These are phyloP conservation scores for Puccinia novopanici DNA, from an alignment of 1,284 basidiomycete genomes.

Conservation along the genomic window DNA sequence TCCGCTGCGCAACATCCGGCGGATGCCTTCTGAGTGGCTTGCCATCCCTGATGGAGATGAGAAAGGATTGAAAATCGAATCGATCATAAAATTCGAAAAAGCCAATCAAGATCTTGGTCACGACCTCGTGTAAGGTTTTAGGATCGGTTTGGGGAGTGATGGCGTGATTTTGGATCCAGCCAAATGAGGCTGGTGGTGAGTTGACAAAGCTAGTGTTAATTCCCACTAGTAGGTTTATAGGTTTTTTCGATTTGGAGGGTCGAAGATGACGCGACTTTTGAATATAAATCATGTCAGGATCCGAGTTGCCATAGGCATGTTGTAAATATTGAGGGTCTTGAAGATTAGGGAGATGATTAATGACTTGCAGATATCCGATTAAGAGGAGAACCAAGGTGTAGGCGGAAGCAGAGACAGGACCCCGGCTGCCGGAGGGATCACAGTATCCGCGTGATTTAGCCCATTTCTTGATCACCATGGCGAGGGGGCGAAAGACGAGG, in stretches of 20 bases:
- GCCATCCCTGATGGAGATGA: constrained; percentile 30
- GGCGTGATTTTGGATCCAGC: background rate
- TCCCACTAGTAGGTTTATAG: background rate
- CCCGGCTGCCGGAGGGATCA: constrained; percentile 33
- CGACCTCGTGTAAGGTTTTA: background rate
- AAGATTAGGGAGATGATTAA: constrained; percentile 39
- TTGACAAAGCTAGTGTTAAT: constrained; percentile 22
- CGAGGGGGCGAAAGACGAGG: constrained; percentile 22
- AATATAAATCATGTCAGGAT: background rate
- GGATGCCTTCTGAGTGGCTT: background rate
- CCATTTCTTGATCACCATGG: constrained; percentile 33
- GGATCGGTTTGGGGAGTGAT: too few species aligned
- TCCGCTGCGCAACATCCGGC: background rate
- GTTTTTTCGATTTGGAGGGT: background rate
- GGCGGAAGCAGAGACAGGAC: constrained; percentile 22
- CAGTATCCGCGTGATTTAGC: constrained; percentile 41
- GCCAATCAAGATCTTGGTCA: constrained; percentile 9
- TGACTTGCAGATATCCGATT: constrained; percentile 36
- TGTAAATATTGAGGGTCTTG: constrained; percentile 20
- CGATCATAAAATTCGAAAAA: constrained; percentile 20
- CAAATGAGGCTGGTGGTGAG: background rate
- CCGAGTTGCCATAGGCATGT: background rate
- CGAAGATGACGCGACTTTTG: background rate
- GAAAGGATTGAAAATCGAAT: background rate
- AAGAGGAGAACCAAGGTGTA: constrained; percentile 40